Base-by-base conservation (phyloP, 768 basidiomycete species). In the Cubamyces lactineus region DNA sequence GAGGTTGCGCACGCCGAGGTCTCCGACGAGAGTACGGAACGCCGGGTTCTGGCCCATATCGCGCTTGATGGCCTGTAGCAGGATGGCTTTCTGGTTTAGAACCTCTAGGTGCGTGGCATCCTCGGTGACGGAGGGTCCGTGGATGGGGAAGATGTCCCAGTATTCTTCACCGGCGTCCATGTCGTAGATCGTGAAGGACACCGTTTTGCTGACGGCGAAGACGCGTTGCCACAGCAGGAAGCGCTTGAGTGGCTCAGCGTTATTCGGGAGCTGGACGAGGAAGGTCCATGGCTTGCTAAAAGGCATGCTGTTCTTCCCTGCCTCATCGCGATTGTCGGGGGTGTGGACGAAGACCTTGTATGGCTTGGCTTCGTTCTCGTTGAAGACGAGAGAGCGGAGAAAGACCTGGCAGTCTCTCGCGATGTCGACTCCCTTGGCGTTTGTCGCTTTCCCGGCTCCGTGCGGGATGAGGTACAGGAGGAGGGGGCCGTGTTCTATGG, bases 201-300 rank as follows among this genome's bases (percentile, higher is more conserved):
- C 17, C 0, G 41, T 55, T 42, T 55, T 55, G 53, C 42, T 45
- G 7, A 55, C 41, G 0, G 53, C 53, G 28, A 55, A 45, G 24
- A 55, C 53, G 3, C 42, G 53, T 21, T 55, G 53, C 53, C 53
- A 55, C 24, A 55, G 15, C 26, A 55, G 26, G 53, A 55, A 55
- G n/a, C 3, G 4, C 6, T 5, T 13, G 24, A 55, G 53, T 6
- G 42, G 53, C 6, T 11, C 13, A 5, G 53, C 53, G 42, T 34
- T 30, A 1, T 28, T 2, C 15, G 53, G 53, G 24, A 55, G 13
- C 3, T n/a, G 16, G 24, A 55, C 0, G 42, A 55, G 2, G 42
- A 55, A 55, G 9, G 53, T 28, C 42, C 41, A 55, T 1, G 53
- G 53, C 5, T 34, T 28, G 6, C 42, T 17, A 42, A 55, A 55